Conservation (phyloP, 148 eudicot species). For the Salicornia ramosissima region DNA sequence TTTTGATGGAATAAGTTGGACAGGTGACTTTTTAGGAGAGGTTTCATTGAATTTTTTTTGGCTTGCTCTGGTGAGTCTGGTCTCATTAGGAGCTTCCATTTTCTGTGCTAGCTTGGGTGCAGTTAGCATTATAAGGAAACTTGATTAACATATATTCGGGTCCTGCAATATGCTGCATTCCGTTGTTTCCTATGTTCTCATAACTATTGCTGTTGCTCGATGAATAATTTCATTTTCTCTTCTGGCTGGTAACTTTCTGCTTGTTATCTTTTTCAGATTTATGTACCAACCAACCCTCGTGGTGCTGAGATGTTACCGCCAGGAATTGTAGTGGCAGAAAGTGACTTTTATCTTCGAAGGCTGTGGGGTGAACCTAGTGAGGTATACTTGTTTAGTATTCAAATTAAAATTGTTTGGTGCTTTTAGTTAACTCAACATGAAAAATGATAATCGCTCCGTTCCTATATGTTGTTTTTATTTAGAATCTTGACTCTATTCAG, state of each 20-base stretch:
- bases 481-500: no score
- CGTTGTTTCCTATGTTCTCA: not conserved
- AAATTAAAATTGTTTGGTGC: not conserved
- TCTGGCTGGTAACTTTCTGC: not conserved
- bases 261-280: conserved; percentile 44
- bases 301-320: conserved; percentile 97
- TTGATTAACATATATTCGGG: not conserved
- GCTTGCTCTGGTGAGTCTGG: not conserved
- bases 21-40: not conserved
- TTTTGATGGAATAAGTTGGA: not conserved
- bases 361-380: conserved; percentile 94
- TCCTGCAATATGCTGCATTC: not conserved
- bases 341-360: conserved; percentile 84
- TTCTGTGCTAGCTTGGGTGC: not conserved
- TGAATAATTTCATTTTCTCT: not conserved
- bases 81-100: not conserved
- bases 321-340: conserved; percentile 76
- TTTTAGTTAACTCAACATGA: not conserved
- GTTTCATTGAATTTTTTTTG: not conserved
- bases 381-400: conserved; percentile 35
- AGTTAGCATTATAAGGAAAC: not conserved
- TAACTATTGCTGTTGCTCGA: not conserved
- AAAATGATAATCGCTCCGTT: no score
- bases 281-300: conserved; percentile 90
- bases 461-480: no score